Evolutionary conservation across 257 asterid species (phyloP), one percentile per base, ranked within the genome.

Genomic region (Rubia yunnanensis): DNA sequence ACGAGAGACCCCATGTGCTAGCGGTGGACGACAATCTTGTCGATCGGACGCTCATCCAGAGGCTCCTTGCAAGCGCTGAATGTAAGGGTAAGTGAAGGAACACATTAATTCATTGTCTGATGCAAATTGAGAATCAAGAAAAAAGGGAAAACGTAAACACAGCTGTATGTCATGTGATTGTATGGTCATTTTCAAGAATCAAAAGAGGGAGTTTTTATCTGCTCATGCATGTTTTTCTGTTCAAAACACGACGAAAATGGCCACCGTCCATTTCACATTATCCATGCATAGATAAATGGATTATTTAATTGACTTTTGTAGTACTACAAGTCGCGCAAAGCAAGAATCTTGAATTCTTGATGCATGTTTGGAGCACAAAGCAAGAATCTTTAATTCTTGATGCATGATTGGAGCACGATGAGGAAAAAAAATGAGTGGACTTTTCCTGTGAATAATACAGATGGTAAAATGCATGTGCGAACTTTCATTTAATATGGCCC

Each of bases 1-100:
- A 70, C 10, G 79, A 73, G 46, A 73, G 65, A 44, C 75, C 68
- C 1, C 82, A 78, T 64, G 79, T 78, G 44, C 56, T 78, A 62
- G 82, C 70, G 1, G 79, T 74, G 55, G 82, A 78, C 70, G 77
- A 74, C 58, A 71, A 65, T 48, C 44, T 65, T 10, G 64, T 52
- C 5, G 79, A 74, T 35, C 69, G 82, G 8, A 66, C 67, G 36
- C 68, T 73, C 63, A 66, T 73, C 8, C 76, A 77, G 59, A 71
- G 65, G 60, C 74, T 74, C 23, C 74, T 78, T 39, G 56, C 52
- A 2, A 67, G 28, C 75, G 74, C 67, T 52, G 76, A 72, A 49
- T 74, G 72, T 14, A 74, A 74, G 67, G 82, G 82, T 76, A 66
- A 15, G 18, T 64, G 64, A 11, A 18, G n/a, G n/a, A n/a, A 39